Percentiles rank a stretch among this genome's conserved stretches.
Conservation (phyloP, 805 yeast species). For the Kodamaea laetipori region DNA sequence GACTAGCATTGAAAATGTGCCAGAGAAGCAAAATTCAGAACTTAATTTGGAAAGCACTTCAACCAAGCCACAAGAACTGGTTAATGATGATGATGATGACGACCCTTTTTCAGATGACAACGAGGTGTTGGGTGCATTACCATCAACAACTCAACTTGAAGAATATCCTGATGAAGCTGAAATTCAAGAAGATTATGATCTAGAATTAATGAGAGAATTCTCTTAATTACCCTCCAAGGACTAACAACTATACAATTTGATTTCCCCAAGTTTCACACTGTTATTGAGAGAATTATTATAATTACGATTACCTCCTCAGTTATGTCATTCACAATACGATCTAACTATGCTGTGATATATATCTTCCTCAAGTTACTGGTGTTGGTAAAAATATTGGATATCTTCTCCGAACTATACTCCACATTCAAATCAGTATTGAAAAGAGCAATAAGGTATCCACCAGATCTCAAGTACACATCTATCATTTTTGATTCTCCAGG, state of each 20-base stretch:
- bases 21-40: neutral
- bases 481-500: conserved; percentile 16
- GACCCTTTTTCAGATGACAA: conserved; percentile 31
- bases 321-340: too few relatives aligned
- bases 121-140: conserved; percentile 10
- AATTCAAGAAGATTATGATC: conserved; percentile 28
- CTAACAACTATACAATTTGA: too few relatives aligned
- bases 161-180: conserved; percentile 18
- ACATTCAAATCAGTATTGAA: conserved; percentile 35
- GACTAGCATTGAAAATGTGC: too few relatives aligned
- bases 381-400: conserved; percentile 49
- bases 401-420: conserved; percentile 34
- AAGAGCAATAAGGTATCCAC: conserved; percentile 53
- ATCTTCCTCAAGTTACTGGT: conserved; percentile 51
- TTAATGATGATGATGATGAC: conserved; percentile 18
- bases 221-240: too few relatives aligned
- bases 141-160: conserved; percentile 2
- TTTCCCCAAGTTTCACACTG: too few relatives aligned
- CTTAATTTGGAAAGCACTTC: neutral
- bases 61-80: neutral
- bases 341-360: conserved; percentile 29
- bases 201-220: conserved; percentile 39
- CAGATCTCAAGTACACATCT: conserved; percentile 51
- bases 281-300: too few relatives aligned
- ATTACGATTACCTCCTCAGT: too few relatives aligned